Evolutionary conservation across 352 stramenopile genomes (phyloP), one percentile per base, ranked within the genome.

Genomic region (Phytophthora colocasiae): DNA sequence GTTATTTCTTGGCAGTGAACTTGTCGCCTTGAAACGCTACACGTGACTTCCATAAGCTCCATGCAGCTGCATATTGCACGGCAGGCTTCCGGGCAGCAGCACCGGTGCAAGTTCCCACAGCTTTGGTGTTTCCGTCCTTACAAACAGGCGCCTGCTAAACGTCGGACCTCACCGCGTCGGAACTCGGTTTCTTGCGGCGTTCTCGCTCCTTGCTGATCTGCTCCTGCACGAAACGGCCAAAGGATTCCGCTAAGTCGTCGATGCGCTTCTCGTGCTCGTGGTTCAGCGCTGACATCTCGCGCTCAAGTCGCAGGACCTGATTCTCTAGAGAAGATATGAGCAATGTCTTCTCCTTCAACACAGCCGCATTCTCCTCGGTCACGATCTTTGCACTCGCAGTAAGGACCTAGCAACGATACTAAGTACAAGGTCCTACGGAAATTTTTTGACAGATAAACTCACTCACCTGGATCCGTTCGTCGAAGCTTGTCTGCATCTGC

Each of bases 211-310:
- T 61, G 6, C 63, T 55, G n/a, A 91, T 64, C 49, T 87, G 80
- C 22, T 86, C 72, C 60, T 90, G 84, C 8, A 92, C 34, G 41
- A 91, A 91, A 24, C 50, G 51, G 6, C 56, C 58, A 41, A 89
- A 73, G 14, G 83, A 81, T 59, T 89, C 78, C 0, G 78, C 73
- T 48, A 90, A 66, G 19, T 78, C 49, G 44, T 91, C 80, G 31
- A 89, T 73, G n/a, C 77, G 73, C 41, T 74, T 75, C 38, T 93
- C 81, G 38, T 85, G 73, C 27, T 79, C 79, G 49, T 84, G 73
- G 9, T 57, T 80, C 48, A 84, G 75, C 40, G 73, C 48, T 11
- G 71, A 80, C 11, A 85, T 19, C 26, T 73, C 44, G 0, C 77
- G 66, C 59, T 90, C 81, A 6, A 81, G 69, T n/a, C 40, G 78